phyloP scores from a whole-genome alignment of 2,329 filamentous ascomycete genomes.

The Neonectria punicea region DNA sequence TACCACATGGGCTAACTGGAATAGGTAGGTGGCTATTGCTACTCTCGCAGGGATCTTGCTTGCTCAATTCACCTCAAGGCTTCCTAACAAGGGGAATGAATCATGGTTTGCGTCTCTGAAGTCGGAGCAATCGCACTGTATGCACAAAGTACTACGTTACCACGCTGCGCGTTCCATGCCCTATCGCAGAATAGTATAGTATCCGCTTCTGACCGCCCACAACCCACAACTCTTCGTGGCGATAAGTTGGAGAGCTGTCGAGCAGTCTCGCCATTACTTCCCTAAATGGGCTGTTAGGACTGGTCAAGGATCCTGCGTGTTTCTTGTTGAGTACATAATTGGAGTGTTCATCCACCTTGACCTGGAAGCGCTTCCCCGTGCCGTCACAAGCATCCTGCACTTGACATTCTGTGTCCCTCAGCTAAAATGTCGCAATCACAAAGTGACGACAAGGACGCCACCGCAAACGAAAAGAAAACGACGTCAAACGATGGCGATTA shows the following conservation, averaged over 20 bases:
- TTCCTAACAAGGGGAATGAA: background rate
- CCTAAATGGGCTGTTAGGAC: background rate
- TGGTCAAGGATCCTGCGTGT: background rate
- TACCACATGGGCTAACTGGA: background rate
- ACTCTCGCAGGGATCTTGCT: background rate
- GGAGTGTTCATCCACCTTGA: background rate
- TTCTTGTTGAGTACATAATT: background rate
- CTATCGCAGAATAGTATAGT: background rate
- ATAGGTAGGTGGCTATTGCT: background rate
- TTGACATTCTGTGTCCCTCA: background rate
- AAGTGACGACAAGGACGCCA: background rate
- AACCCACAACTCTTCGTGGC: background rate
- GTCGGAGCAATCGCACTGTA: background rate
- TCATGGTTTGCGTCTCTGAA: background rate
- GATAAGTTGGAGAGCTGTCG: background rate
- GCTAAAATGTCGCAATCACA: background rate
- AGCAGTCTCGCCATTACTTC: background rate
- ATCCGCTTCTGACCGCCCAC: background rate
- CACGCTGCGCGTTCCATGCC: background rate
- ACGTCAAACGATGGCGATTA: background rate
- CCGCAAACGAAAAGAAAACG: background rate
- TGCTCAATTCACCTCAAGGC: background rate
- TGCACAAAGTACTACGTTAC: background rate
- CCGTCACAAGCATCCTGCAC: background rate
- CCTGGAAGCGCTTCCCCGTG: background rate